Percentiles rank a stretch among this genome's conserved stretches.
These are phyloP conservation scores for Ceratobasidium sp. DNA, from an alignment of 1,284 basidiomycete species.

Conservation along the genomic window DNA sequence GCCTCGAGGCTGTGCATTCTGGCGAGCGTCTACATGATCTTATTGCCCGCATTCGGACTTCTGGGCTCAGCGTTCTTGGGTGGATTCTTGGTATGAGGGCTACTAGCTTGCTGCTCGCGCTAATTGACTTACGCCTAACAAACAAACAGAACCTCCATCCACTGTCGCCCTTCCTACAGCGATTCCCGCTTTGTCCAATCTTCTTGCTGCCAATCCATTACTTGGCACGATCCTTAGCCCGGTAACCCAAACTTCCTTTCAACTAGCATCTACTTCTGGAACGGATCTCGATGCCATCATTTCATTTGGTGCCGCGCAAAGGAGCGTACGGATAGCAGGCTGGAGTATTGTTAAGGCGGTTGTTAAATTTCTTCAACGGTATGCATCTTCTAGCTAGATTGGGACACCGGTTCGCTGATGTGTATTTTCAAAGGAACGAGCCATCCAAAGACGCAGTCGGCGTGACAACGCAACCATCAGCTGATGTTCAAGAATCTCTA, in stretches of 20 bases:
- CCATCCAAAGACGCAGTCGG: background rate
- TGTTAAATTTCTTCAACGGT: constrained; percentile 24
- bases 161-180: constrained; percentile 49
- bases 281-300: constrained; percentile 52
- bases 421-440: constrained; percentile 43
- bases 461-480: background rate
- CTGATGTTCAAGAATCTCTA: background rate
- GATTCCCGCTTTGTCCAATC: constrained; percentile 49
- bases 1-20: constrained; percentile 70
- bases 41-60: constrained; percentile 74
- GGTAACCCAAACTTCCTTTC: constrained; percentile 43
- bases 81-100: constrained; percentile 68
- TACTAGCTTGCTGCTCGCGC: constrained; percentile 42
- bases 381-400: background rate
- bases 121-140: constrained; percentile 44
- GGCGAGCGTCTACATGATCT: constrained; percentile 65
- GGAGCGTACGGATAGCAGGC: constrained; percentile 23
- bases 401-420: background rate
- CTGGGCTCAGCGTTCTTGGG: constrained; percentile 74
- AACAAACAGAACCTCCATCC: constrained; percentile 45
- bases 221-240: constrained; percentile 71
- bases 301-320: constrained; percentile 45
- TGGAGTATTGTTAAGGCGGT: constrained; percentile 25
- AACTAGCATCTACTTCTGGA: too few species aligned
- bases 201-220: constrained; percentile 62